A percentile compares a stretch with the other conserved stretches of the same genome.
Conservation (phyloP, 2,329 filamentous ascomycete species). For the Cylindrodendrum hubeiense region DNA sequence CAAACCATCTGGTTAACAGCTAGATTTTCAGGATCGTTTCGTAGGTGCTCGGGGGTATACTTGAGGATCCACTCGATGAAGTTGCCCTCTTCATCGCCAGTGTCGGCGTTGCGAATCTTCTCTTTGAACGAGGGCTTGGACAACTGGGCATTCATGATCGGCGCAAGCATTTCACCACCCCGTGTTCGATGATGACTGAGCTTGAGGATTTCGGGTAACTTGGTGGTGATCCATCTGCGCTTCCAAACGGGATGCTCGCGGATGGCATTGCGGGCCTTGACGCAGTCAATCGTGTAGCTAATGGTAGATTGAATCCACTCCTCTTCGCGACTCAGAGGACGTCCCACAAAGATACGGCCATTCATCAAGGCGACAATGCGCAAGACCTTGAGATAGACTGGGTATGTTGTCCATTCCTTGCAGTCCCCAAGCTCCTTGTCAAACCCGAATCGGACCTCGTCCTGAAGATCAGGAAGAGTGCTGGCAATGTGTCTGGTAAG, state of each 20-base stretch:
- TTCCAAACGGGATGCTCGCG: conserved; percentile 22
- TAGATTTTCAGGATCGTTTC: conserved; percentile 18
- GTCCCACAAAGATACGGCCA: conserved; percentile 23
- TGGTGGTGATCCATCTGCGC: conserved; percentile 15
- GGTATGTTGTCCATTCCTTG: conserved; percentile 18
- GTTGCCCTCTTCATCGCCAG: conserved; percentile 23
- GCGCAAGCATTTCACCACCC: conserved; percentile 19
- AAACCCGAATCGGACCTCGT: conserved; percentile 18
- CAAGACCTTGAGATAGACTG: conserved; percentile 20
- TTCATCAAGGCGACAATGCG: conserved; percentile 26
- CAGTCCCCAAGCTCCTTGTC: conserved; percentile 25
- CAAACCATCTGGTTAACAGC: conserved; percentile 26
- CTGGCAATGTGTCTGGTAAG: conserved; percentile 22
- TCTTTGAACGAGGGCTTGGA: conserved; percentile 21
- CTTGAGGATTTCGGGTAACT: conserved; percentile 19
- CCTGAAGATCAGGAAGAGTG: conserved; percentile 22
- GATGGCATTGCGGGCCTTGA: conserved; percentile 22
- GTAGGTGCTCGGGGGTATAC: conserved; percentile 20
- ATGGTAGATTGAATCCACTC: conserved; percentile 26
- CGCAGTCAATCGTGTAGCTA: conserved; percentile 22
- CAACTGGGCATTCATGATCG: conserved; percentile 19
- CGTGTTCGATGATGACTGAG: conserved; percentile 17
- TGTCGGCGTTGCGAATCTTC: conserved; percentile 17
- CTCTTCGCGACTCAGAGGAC: conserved; percentile 21
- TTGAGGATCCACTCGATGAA: conserved; percentile 27